Conservation (phyloP, 1,284 basidiomycete genomes). For the Moniliophthora roreri region DNA sequence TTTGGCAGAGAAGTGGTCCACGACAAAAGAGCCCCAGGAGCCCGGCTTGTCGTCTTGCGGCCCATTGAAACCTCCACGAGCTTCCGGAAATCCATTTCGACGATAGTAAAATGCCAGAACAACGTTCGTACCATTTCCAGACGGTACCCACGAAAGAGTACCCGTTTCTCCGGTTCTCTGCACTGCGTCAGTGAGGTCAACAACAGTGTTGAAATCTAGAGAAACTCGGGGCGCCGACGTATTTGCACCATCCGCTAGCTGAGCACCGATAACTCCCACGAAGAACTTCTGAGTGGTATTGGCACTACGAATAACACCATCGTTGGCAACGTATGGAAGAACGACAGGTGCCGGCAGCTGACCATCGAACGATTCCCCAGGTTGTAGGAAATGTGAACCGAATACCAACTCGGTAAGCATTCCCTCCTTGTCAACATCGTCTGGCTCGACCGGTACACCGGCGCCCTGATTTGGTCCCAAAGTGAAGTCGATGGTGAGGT, state of each 20-base stretch:
- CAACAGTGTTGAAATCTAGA: constrained; percentile 18
- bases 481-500: constrained; percentile 19
- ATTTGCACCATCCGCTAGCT: constrained; percentile 13
- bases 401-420: constrained; percentile 20
- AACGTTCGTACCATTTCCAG: constrained; percentile 14
- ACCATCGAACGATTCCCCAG: constrained; percentile 15
- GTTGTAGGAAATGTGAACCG: constrained; percentile 15
- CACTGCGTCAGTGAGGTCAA: constrained; percentile 17
- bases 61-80: constrained; percentile 16
- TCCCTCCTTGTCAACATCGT: constrained; percentile 17
- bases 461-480: constrained; percentile 18
- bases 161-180: neutral
- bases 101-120: constrained; percentile 19
- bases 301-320: constrained; percentile 13
- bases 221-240: constrained; percentile 9
- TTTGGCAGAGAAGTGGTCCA: constrained; percentile 20
- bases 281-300: constrained; percentile 17
- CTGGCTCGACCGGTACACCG: constrained; percentile 17
- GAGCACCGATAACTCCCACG: constrained; percentile 17
- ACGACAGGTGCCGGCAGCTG: constrained; percentile 13
- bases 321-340: constrained; percentile 9
- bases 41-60: constrained; percentile 13
- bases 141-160: constrained; percentile 12
- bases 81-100: constrained; percentile 19
- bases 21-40: constrained; percentile 19